Evolutionary conservation across 805 yeast genomes (phyloP).

Genomic region (Wickerhamiella australiensis): DNA sequence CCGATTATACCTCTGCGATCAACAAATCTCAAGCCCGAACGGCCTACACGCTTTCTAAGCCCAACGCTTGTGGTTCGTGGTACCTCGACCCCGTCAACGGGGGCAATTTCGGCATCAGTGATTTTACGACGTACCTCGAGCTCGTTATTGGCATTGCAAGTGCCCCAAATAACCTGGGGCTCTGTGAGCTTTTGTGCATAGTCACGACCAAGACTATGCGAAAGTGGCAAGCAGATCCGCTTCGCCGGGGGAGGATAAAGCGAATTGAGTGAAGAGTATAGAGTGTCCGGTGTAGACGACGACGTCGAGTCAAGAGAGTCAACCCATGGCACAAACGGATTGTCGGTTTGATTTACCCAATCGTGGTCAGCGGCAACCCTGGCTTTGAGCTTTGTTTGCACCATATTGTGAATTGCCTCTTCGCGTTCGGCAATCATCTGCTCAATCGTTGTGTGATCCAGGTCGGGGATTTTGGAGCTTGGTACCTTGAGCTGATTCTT

Average conservation of each 20-base stretch:
- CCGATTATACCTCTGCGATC: constrained; percentile 50
- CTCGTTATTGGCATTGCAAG: constrained; percentile 17
- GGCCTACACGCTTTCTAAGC: constrained; percentile 62
- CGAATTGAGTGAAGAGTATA: constrained; percentile 63
- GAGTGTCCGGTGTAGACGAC: constrained; percentile 24
- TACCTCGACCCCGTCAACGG: constrained; percentile 16
- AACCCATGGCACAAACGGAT: constrained; percentile 63
- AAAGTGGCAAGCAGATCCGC: constrained; percentile 22
- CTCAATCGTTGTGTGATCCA: constrained; percentile 75
- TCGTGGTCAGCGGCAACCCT: constrained; percentile 54
- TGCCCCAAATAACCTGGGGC: constrained; percentile 20
- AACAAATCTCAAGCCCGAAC: constrained; percentile 55
- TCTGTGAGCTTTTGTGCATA: constrained; percentile 20
- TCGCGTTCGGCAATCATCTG: constrained; percentile 62
- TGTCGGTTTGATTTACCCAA: constrained; percentile 78
- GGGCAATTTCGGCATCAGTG: constrained; percentile 10
- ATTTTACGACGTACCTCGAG: background rate
- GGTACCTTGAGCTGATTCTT: constrained; percentile 64
- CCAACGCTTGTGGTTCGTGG: constrained; percentile 24
- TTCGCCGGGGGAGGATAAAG: constrained; percentile 35
- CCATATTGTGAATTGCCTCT: constrained; percentile 67
- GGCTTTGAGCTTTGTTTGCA: constrained; percentile 68
- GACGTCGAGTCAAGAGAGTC: background rate
- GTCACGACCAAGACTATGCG: constrained; percentile 23
- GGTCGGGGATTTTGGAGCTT: constrained; percentile 83